Conservation (phyloP, 371 early-diverging fungal species). For the Mortierella sp. region DNA sequence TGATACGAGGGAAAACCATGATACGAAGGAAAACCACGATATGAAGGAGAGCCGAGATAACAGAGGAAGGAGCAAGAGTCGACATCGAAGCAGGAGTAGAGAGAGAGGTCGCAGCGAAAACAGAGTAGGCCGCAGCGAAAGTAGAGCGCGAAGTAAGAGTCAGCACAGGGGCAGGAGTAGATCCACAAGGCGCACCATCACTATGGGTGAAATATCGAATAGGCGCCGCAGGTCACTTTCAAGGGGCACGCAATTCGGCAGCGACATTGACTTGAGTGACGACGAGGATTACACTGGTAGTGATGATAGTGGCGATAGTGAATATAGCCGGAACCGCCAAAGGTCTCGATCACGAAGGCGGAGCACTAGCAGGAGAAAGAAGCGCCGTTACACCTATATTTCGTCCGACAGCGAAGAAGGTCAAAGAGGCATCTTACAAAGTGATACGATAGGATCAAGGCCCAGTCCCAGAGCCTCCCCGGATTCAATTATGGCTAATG, state of each 20-base stretch:
- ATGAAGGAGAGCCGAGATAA: slow-evolving; percentile 6
- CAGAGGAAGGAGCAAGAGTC: slow-evolving; percentile 6
- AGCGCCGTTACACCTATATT: not conserved
- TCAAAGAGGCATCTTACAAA: slow-evolving; percentile 3
- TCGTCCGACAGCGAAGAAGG: slow-evolving; percentile 21
- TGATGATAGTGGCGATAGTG: not conserved
- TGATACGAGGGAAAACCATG: not conserved
- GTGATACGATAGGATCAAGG: slow-evolving; percentile 5
- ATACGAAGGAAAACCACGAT: slow-evolving; percentile 1
- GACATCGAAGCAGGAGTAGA: slow-evolving; percentile 17
- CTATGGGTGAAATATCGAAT: slow-evolving; percentile 21
- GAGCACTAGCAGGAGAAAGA: not conserved
- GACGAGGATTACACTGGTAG: not conserved
- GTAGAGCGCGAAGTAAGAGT: slow-evolving; percentile 30
- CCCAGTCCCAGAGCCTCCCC: not conserved
- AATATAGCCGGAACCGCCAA: not conserved
- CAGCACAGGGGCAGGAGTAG: slow-evolving; percentile 26
- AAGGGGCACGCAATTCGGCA: not conserved
- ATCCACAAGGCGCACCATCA: slow-evolving; percentile 17
- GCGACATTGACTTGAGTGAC: slow-evolving; percentile 15
- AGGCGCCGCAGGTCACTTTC: slow-evolving; percentile 23
- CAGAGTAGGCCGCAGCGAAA: slow-evolving; percentile 20
- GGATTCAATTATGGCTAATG: not conserved
- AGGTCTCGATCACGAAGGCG: not conserved
- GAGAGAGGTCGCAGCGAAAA: slow-evolving; percentile 11